Base-by-base conservation (phyloP, 371 early-diverging fungal genomes). In the Mucor circinelloides region DNA sequence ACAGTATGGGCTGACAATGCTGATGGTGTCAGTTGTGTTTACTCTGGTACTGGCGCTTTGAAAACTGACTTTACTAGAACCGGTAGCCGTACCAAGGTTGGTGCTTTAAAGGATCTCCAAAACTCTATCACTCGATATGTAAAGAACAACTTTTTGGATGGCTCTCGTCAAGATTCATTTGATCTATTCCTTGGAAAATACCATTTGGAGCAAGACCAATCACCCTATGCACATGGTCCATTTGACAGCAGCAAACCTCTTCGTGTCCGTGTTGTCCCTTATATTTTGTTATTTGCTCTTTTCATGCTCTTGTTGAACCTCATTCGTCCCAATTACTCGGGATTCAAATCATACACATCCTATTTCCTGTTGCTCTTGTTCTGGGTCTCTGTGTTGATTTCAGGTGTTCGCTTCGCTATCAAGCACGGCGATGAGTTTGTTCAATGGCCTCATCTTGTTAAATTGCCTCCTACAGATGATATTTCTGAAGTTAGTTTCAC, bases 1-100 rank as follows among this genome's bases (percentile, higher is more conserved):
- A 25, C 23, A 87, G 89, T 96, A 6, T 99, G 99, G 99, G 96
- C 97, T 7, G 95, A 99, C 69, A 96, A 99, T 85, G 99, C 98
- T 8, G 98, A 99, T 84, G 93, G 85, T 1, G 82, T 99, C 27
- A 95, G 96, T 70, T 68, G 89, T 31, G 94, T 95, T 58, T 99
- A 99, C 75, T 92, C 96, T 17, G 99, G 99, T 36, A 99, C 99
- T 17, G 95, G 95, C 8, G 99, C 99, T 2, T 84, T 99, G 23
- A 98, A 99, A 70, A 97, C 98, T 4, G 98, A 99, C 72, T 95
- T 93, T 62, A 98, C 99, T 28, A 83, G 89, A 36, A 96, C 97
- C 3, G 99, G 98, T 23, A 85, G 89, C 72, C 89, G 97, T 54
- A 94, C 94, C 38, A 89, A 87, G 56, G 66, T 67, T 25, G 99